Evolutionary conservation across 2,329 filamentous ascomycete genomes (phyloP).

Genomic region (Alternaria tenuissima): DNA sequence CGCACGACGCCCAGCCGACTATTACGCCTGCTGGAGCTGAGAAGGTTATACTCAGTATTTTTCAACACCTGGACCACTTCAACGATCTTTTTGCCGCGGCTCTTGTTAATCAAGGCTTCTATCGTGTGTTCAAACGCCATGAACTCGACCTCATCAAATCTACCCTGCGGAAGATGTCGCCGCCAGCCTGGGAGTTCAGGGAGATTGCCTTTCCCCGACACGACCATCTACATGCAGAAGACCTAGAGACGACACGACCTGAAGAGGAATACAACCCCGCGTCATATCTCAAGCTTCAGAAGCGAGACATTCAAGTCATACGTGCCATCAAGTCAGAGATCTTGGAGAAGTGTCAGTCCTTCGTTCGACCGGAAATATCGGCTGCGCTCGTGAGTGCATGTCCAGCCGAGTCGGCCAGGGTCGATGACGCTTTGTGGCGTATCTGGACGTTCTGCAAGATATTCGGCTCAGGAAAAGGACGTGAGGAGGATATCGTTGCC

Average conservation of each 20-base stretch:
- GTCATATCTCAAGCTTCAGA: conserved; percentile 62
- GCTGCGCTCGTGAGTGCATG: conserved; percentile 60
- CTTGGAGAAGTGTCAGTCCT: conserved; percentile 62
- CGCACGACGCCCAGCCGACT: conserved; percentile 29
- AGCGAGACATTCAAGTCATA: conserved; percentile 62
- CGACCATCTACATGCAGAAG: conserved; percentile 51
- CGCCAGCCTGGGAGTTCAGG: conserved; percentile 67
- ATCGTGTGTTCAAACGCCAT: conserved; percentile 64
- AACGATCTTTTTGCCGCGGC: conserved; percentile 65
- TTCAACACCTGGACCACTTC: conserved; percentile 58
- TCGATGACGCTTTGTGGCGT: conserved; percentile 70
- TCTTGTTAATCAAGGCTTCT: conserved; percentile 64
- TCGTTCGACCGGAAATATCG: conserved; percentile 65
- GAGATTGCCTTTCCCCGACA: conserved; percentile 64
- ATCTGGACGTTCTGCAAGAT: conserved; percentile 72
- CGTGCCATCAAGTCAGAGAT: conserved; percentile 65
- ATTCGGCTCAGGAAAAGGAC: conserved; percentile 66
- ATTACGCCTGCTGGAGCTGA: conserved; percentile 58
- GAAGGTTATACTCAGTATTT: conserved; percentile 61
- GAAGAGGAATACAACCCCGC: conserved; percentile 63
- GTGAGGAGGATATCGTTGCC: conserved; percentile 66
- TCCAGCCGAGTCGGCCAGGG: conserved; percentile 57
- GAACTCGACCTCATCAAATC: conserved; percentile 63
- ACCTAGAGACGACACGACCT: conserved; percentile 55
- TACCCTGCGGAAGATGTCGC: conserved; percentile 62